A percentile compares a stretch with the other conserved stretches of the same genome.
Conservation (phyloP, 1,139 yeast genomes). For the Taphrina populina region DNA sequence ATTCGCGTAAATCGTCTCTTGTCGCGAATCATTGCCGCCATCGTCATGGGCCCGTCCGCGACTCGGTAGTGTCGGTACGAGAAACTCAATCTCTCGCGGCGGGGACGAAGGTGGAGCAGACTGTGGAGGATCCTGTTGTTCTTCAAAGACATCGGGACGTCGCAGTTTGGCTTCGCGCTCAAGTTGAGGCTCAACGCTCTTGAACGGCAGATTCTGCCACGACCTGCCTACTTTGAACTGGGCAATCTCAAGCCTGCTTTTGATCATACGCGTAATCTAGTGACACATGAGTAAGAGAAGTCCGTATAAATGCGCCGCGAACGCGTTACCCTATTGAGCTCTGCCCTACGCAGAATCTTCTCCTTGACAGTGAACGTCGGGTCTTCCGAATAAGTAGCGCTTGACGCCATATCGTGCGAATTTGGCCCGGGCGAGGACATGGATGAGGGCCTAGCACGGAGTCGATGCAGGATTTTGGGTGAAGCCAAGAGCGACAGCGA, state of each 20-base stretch:
- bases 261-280: slow-evolving; percentile 47
- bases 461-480: too few relatives aligned
- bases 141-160: background rate
- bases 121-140: background rate
- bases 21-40: background rate
- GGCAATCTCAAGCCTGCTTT: slow-evolving; percentile 49
- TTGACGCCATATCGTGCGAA: slow-evolving; percentile 1
- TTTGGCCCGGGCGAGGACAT: slow-evolving; percentile 19
- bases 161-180: slow-evolving; percentile 37
- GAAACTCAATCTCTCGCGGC: slow-evolving; percentile 17
- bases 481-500: background rate
- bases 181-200: slow-evolving; percentile 45
- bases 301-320: background rate
- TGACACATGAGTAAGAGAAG: background rate
- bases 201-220: slow-evolving; percentile 47
- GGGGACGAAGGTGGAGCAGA: slow-evolving; percentile 9
- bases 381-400: slow-evolving; percentile 10
- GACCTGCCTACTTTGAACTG: slow-evolving; percentile 49
- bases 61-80: slow-evolving; percentile 27
- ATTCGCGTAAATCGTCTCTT: background rate
- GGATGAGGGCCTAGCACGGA: too few relatives aligned
- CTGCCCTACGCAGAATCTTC: slow-evolving; percentile 36
- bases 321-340: slow-evolving; percentile 33
- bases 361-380: slow-evolving; percentile 24
- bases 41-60: slow-evolving; percentile 13